Conservation (phyloP, 352 stramenopile species). For the Pythium rhizo-oryzae region DNA sequence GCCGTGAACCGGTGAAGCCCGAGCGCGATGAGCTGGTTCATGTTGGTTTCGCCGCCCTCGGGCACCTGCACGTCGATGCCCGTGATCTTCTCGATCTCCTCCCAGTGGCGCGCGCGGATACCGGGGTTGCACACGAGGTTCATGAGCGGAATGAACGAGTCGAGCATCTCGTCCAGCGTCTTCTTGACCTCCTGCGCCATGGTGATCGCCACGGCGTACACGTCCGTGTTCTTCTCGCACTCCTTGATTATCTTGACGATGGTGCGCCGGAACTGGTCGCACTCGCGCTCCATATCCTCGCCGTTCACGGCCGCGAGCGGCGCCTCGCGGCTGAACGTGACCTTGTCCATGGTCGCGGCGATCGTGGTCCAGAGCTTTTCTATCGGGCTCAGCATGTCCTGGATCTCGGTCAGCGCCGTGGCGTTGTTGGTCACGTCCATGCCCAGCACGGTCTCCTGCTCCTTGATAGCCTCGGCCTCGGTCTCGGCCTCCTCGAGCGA, state of each 20-base stretch:
- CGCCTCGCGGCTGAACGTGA: slow-evolving; percentile 69
- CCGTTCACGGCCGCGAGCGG: slow-evolving; percentile 74
- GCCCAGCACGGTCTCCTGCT: slow-evolving; percentile 89
- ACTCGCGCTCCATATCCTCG: slow-evolving; percentile 85
- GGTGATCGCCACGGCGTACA: slow-evolving; percentile 75
- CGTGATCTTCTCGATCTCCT: slow-evolving; percentile 90
- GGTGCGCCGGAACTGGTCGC: slow-evolving; percentile 86
- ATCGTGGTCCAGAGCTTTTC: slow-evolving; percentile 89
- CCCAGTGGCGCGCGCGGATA: slow-evolving; percentile 92
- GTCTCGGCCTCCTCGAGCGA: slow-evolving; percentile 77
- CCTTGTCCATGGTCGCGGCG: slow-evolving; percentile 74
- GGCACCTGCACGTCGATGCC: slow-evolving; percentile 78
- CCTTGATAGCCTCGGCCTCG: slow-evolving; percentile 85
- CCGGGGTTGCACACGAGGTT: slow-evolving; percentile 91
- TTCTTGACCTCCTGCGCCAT: slow-evolving; percentile 86
- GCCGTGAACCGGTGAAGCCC: slow-evolving; percentile 82
- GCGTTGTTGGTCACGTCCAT: slow-evolving; percentile 87
- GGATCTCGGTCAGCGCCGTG: slow-evolving; percentile 66
- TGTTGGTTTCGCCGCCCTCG: slow-evolving; percentile 89
- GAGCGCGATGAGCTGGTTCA: slow-evolving; percentile 92
- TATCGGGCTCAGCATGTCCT: slow-evolving; percentile 84
- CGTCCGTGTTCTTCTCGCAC: slow-evolving; percentile 88
- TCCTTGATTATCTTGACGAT: slow-evolving; percentile 92
- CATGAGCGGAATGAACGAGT: slow-evolving; percentile 93
- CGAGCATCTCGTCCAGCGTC: slow-evolving; percentile 82